Evolutionary conservation across 1,284 basidiomycete species (phyloP), one percentile per base, ranked within the genome.

Genomic region (Tremellales sp.): DNA sequence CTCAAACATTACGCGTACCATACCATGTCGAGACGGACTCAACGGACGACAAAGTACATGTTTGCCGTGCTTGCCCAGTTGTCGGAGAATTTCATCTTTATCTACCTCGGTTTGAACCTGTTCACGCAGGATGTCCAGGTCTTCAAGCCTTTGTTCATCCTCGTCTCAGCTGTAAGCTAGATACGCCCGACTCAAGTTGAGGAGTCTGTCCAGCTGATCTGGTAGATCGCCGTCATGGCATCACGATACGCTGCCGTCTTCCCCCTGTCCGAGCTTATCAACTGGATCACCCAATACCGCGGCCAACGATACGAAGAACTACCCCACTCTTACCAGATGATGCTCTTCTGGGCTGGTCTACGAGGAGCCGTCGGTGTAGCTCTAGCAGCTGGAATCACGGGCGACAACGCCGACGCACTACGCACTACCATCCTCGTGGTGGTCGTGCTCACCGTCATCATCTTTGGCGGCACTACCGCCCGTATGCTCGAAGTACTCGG

Each of bases 1-100:
- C 82, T 99, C 64, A 98, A 98, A 75, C 96, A 98, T 72, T 98
- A 99, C 67, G 94, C 94, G 3, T 97, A 97, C 71, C 93, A 97
- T 77, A 98, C 90, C 50, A 99, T 99, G 94, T 97, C 92, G 3
- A 82, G 82, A 23, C 83, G 89, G 48, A 97, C 96, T 0, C 96
- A 98, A 68, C 81, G 87, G 40, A 88, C 92, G 11, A 91, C 88
- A n/a, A 92, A 94, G 70, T 96, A 93, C 78, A 87, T 96, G 56
- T 97, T 96, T 75, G 84, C 84, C 3, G 88, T 87, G 0, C 83
- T 96, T 42, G 91, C 93, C 0, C 87, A 92, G 65, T 82, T 98
- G 21, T 91, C 89, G 22, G 96, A 99, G 76, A 98, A 98, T 74
- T 99, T 98, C 71, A 97, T 99, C 75, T 99, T 99, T 78, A 93